Evolutionary conservation across 495 filamentous ascomycete genomes (phyloP), one percentile per base, ranked within the genome.

Genomic region (Recurvomyces mirabilis): DNA sequence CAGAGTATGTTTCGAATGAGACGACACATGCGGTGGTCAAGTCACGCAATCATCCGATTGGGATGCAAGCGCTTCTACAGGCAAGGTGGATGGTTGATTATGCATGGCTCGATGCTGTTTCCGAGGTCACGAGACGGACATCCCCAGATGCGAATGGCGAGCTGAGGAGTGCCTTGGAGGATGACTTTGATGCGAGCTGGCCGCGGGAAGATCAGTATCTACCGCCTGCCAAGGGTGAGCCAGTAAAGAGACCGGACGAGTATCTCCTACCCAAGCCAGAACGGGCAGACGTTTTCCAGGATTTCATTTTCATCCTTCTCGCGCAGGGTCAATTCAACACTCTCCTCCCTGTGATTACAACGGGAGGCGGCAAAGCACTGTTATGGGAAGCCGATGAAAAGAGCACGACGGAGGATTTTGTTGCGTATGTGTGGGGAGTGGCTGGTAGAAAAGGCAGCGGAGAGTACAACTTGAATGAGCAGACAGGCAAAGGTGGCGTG

Each of bases 11-110:
- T 2, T 59, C 71, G 28, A 73, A 63, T 30, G 60, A 68, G 0
- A 95, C 91, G 0, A 93, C 89, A 0, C 88, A 98, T 60, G 81
- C 93, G 15, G 78, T 96, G 15, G 78, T 84, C 13, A 81, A 75
- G 57, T 95, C 94, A 62, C 74, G 91, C 30, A 98, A 98, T 62
- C 87, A 82, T 12, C 33, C 87, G 2, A 86, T 84, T 47, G 82
- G 80, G 0, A 63, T 96, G 4, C 87, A 93, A 56, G 89, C 84
- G n/a, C 68, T 98, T 18, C 77, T 94, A 38, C 82, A 88, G 51
- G 87, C 73, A 11, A 82, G 72, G 67, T 77, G 78, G 50, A 81
- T 96, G 36, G 88, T 95, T 11, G 76, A 79, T 7, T 73, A 84
- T 34, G 71, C 71, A 4, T 98, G 79, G 49, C 66, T 81, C 33